phyloP scores from a whole-genome alignment of 75 land plant species.

The Cryptomeria japonica region DNA sequence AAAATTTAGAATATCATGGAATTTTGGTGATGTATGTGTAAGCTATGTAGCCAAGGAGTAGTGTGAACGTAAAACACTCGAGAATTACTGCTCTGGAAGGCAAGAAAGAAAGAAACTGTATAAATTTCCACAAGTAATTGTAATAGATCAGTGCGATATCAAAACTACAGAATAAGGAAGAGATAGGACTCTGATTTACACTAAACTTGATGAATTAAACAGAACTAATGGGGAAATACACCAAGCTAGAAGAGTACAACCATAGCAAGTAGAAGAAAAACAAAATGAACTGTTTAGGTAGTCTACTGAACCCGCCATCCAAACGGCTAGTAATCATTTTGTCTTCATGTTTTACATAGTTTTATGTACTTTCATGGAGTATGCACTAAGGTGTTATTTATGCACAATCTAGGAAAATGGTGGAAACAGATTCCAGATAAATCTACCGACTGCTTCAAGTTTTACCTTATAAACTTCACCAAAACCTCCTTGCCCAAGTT shows the following conservation, averaged over 20 bases:
- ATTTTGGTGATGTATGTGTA: background rate
- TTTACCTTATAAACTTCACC: conserved; percentile 23
- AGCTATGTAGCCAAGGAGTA: background rate
- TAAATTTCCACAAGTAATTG: background rate
- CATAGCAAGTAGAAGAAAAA: no score
- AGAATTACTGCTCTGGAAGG: background rate
- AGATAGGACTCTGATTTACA: no score
- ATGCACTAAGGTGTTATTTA: background rate
- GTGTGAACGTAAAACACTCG: background rate
- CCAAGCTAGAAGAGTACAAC: no score
- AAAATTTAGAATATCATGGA: no score
- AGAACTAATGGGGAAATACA: no score
- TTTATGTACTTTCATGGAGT: background rate
- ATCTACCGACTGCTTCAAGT: background rate
- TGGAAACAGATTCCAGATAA: background rate
- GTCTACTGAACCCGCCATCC: no score
- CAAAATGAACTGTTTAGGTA: background rate
- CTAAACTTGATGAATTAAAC: no score
- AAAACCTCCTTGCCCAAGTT: conserved; percentile 19
- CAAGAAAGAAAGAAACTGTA: background rate
- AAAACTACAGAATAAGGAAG: background rate
- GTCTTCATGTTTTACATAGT: no score
- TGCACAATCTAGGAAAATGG: background rate
- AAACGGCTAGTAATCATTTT: no score
- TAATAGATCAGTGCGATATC: conserved; percentile 5